Percentiles rank a stretch among this genome's conserved stretches.
Evolutionary conservation across 179 eudicot species (phyloP).

Genomic region (Sideroxylon spinosum): DNA sequence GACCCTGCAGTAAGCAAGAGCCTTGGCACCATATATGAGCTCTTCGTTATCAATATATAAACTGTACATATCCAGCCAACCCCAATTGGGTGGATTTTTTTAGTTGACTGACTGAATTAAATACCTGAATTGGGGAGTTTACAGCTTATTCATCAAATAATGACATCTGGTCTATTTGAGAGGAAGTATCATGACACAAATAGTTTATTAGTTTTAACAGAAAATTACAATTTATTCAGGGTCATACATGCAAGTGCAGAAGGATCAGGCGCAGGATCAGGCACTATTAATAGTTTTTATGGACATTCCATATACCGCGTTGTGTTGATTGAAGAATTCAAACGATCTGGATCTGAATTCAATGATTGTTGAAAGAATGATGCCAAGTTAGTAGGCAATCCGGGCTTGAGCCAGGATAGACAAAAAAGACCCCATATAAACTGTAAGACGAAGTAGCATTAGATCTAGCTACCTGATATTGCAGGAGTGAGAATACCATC

Average conservation of each 20-base stretch:
- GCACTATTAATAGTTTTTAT: not conserved
- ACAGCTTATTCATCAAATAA: not conserved
- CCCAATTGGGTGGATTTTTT: not conserved
- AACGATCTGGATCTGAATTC: not conserved
- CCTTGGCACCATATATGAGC: not conserved
- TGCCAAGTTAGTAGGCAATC: no score
- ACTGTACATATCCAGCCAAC: not conserved
- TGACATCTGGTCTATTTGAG: not conserved
- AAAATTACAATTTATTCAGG: not conserved
- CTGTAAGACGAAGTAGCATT: not conserved
- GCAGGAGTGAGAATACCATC: constrained; percentile 76
- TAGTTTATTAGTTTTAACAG: not conserved
- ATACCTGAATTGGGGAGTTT: not conserved
- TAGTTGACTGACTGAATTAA: not conserved
- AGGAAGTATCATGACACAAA: not conserved
- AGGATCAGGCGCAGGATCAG: not conserved
- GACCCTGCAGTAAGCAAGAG: no score
- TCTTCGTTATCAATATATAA: not conserved
- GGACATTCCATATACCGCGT: not conserved
- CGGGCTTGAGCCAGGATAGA: not conserved
- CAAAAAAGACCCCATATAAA: not conserved
- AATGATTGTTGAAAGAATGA: no score
- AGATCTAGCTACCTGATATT: constrained; percentile 47
- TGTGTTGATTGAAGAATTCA: not conserved
- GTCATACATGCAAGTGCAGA: not conserved